Evolutionary conservation across 495 filamentous ascomycete genomes (phyloP), one percentile per base, ranked within the genome.

Genomic region (Aspergillus leporis): DNA sequence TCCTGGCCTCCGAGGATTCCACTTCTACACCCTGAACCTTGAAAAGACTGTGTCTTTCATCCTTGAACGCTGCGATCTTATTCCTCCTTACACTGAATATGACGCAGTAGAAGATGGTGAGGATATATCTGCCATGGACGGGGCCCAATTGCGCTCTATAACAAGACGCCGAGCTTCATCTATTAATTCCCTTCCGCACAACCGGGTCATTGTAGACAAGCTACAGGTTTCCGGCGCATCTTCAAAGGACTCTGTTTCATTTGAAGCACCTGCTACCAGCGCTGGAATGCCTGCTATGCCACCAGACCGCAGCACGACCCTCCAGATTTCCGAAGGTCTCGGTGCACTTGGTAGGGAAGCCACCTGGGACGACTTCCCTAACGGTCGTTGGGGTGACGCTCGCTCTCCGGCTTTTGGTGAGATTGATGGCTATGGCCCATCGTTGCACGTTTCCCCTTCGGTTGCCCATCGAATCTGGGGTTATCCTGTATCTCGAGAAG

Each of bases 361-460:
- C 22, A 98, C 94, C 6, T 98, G 94, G 94, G 94, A 98, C 69
- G 94, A 98, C 74, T 98, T 88, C 76, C 94, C 95, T 53, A 98
- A 98, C 79, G 95, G 94, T 25, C 85, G 94, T 47, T 98, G 93
- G 87, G 94, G 94, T 68, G 93, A 97, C 68, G 91, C 93, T 3
- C 82, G 87, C 25, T 93, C 89, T 16, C 88, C 90, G 2, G 94
- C 94, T 0, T 98, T 95, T 72, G 93, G 94, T 59, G 91, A 96
- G 70, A 96, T 96, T 55, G 92, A 97, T 70, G 93, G 92, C 10
- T 96, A 96, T 65, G 93, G 93, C n/a, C 90, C 92, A 10, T 90
- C 86, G 36, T 78, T 98, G 16, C 93, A 96, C 70, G 87, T 96
- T 61, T 86, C 87, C 0, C 81, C 89, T 12, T 75, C 86, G 5